A percentile compares a stretch with the other conserved stretches of the same genome.
These are phyloP conservation scores for Phylloporus arenicola DNA, from an alignment of 768 basidiomycete species.

Conservation along the genomic window DNA sequence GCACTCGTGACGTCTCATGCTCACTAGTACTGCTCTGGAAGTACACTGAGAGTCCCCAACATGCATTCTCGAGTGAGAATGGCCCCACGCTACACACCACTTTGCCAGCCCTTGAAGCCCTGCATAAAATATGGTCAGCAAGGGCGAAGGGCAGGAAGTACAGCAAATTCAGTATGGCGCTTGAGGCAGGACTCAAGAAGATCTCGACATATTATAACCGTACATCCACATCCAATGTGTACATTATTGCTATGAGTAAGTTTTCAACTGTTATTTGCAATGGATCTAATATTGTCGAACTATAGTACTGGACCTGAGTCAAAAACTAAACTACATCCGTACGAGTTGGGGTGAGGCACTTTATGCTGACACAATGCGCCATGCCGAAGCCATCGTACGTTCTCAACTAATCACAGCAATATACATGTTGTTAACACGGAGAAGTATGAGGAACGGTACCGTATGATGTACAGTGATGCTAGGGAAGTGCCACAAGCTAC, in stretches of 20 bases:
- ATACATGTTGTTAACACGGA: not conserved
- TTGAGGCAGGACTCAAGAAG: slow-evolving; percentile 4
- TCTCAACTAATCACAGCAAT: not conserved
- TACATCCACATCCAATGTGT: not conserved
- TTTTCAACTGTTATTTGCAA: not conserved
- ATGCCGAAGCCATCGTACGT: not conserved
- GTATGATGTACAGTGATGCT: not conserved
- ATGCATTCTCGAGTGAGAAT: slow-evolving; percentile 4
- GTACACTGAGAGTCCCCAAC: slow-evolving; percentile 7
- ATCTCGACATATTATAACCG: slow-evolving; percentile 1
- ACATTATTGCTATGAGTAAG: too few species aligned
- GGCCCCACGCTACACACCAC: too few species aligned
- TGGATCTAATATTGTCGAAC: not conserved
- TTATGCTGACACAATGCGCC: not conserved
- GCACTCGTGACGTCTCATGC: not conserved
- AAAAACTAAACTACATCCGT: slow-evolving; percentile 5
- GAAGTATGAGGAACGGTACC: slow-evolving; percentile 6
- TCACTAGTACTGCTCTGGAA: not conserved
- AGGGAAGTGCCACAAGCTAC: not conserved
- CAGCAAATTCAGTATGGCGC: not conserved
- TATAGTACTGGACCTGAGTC: slow-evolving; percentile 3
- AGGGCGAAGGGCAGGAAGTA: not conserved
- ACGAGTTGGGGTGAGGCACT: slow-evolving; percentile 2
- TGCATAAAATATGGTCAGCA: slow-evolving; percentile 6
- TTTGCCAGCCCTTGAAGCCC: not conserved